These are phyloP conservation scores for Margaritispora aquatica DNA, from an alignment of 495 filamentous ascomycete species.

Conservation along the genomic window DNA sequence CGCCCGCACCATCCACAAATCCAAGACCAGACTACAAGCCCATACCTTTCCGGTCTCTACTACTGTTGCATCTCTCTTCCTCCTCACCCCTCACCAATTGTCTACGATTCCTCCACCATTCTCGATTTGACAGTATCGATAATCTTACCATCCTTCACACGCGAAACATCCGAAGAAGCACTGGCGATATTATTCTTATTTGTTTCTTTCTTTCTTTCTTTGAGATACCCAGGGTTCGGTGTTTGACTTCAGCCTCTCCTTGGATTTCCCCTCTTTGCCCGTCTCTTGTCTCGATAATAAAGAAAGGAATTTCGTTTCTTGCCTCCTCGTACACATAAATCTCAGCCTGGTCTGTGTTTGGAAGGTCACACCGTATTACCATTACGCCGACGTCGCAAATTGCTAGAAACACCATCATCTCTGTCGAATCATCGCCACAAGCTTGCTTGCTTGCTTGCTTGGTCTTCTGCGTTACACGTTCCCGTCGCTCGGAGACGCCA, in stretches of 20 bases:
- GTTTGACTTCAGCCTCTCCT: conserved; percentile 13
- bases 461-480: conserved; percentile 1
- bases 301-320: neutral
- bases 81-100: neutral
- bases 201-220: conserved; percentile 12
- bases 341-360: conserved; percentile 8
- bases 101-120: neutral
- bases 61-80: neutral
- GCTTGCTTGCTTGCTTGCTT: too few species aligned
- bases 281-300: conserved; percentile 8
- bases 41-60: neutral
- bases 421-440: conserved; percentile 1
- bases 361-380: conserved; percentile 14
- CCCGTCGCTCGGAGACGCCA: conserved; percentile 7
- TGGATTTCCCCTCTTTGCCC: neutral
- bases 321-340: neutral
- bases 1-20: neutral
- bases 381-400: conserved; percentile 4
- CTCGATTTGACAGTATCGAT: neutral
- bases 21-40: neutral
- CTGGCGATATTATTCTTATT: too few species aligned
- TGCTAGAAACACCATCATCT: neutral
- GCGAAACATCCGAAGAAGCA: neutral
- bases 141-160: neutral
- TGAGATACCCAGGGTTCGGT: conserved; percentile 18